Base-by-base conservation (phyloP, 1,139 yeast genomes). In the Kodamaea fungicola region DNA sequence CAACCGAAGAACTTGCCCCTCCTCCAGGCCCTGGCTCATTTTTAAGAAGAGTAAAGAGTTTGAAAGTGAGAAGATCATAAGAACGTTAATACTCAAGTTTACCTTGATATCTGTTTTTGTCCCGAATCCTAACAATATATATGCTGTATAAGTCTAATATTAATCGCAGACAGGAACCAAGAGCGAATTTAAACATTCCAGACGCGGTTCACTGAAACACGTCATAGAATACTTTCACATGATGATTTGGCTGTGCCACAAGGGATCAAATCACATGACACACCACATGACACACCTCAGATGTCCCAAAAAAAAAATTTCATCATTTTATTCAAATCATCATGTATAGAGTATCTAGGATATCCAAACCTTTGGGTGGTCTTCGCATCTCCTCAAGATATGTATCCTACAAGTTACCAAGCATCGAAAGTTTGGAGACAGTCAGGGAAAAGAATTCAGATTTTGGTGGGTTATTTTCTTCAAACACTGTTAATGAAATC, bases 11-110 rank as follows among this genome's bases (percentile, higher is more conserved):
- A 10, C 37, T 42, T 19, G 37, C 45, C 12, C 49, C 45, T n/a
- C 36, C 43, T 16, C 34, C 40, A 16, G 42, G 44, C 8, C 42
- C 43, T 26, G 47, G 51, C 7, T 68, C 87, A 8, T 71, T 89
- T 47, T 67, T 89, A 52, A 79, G 85, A 55, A 81, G 96, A 59
- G 96, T 89, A 32, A 86, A 85, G 66, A 85, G 95, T 70, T 75
- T 89, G 64, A 85, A 83, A 62, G 95, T 85, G 35, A 79, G 85
- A 40, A 62, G 71, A 48, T 46, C 32, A 36, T 28, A 35, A 27
- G 12, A 12, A 28, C 13, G 9, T 4, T 23, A 23, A 23, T 23
- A n/a, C 19, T 16, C 19, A 16, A 16, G 19, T 16, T 16, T 16
- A 16, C 5, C 19, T 16, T 16, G 19, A 16, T 16, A 5, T 16